Evolutionary conservation across 73 alveolate species (phyloP).

Genomic region (Paramecium octaurelia): DNA sequence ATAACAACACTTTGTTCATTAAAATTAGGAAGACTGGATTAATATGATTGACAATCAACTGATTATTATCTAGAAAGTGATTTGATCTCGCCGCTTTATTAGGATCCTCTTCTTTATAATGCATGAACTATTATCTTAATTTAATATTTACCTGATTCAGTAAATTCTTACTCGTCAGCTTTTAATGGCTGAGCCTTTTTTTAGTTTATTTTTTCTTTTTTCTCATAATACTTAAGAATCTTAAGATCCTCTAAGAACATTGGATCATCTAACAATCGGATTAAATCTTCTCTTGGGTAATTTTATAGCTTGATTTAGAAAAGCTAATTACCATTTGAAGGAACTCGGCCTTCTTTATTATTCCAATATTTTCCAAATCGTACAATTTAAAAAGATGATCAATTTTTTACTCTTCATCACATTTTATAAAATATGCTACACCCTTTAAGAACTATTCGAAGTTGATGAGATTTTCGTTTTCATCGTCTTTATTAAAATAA

Average conservation of each 20-base stretch:
- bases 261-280: constrained; percentile 2
- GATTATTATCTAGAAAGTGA: background rate
- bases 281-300: constrained; percentile 33
- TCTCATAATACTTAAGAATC: background rate
- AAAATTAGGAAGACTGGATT: background rate
- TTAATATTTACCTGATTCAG: background rate
- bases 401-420: constrained; percentile 35
- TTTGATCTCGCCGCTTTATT: background rate
- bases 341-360: constrained; percentile 3
- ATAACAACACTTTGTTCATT: constrained; percentile 34
- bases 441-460: constrained; percentile 11
- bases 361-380: constrained; percentile 1
- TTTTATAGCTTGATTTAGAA: background rate
- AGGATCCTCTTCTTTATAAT: background rate
- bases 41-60: background rate
- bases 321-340: background rate
- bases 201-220: background rate
- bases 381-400: constrained; percentile 34
- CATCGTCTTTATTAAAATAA: constrained; percentile 20
- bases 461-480: background rate
- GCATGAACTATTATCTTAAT: background rate
- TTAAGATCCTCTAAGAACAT: background rate
- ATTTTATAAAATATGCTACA: constrained; percentile 22
- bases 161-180: constrained; percentile 17
- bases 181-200: background rate